phyloP scores from a whole-genome alignment of 805 yeast genomes.

The Spathaspora arborariae region DNA sequence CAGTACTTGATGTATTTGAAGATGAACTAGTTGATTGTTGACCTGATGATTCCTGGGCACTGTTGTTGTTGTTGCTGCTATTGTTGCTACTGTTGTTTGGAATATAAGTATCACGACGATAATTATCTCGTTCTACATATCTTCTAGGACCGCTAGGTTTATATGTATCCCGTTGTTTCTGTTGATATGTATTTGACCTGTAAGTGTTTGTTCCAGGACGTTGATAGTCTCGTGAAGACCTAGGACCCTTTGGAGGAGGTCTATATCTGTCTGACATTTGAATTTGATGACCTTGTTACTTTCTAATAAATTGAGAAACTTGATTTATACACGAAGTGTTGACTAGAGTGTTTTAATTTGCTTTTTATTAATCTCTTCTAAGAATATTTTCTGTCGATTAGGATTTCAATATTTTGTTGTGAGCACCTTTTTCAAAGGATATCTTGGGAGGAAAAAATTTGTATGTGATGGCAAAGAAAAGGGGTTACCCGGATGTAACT shows the following conservation, averaged over 20 bases:
- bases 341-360: neutral
- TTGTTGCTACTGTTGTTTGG: neutral
- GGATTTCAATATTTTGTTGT: too few species aligned
- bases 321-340: too few species aligned
- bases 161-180: slow-evolving; percentile 7
- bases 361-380: neutral
- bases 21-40: neutral
- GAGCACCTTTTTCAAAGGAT: too few species aligned
- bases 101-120: slow-evolving; percentile 11
- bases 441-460: neutral
- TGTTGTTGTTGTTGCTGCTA: slow-evolving; percentile 1
- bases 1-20: neutral
- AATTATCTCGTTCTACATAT: slow-evolving; percentile 20
- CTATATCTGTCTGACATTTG: slow-evolving; percentile 34
- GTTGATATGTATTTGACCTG: slow-evolving; percentile 4
- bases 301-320: neutral
- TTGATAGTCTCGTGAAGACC: slow-evolving; percentile 15
- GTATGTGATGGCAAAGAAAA: neutral
- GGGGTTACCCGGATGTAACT: neutral
- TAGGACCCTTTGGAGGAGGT: slow-evolving; percentile 27
- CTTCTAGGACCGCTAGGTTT: slow-evolving; percentile 17
- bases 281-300: neutral
- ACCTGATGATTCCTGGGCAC: neutral
- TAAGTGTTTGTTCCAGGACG: slow-evolving; percentile 1
- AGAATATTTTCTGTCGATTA: too few species aligned